Evolutionary conservation across 129 eudicot genomes (phyloP).

Genomic region (Erigeron canadensis): DNA sequence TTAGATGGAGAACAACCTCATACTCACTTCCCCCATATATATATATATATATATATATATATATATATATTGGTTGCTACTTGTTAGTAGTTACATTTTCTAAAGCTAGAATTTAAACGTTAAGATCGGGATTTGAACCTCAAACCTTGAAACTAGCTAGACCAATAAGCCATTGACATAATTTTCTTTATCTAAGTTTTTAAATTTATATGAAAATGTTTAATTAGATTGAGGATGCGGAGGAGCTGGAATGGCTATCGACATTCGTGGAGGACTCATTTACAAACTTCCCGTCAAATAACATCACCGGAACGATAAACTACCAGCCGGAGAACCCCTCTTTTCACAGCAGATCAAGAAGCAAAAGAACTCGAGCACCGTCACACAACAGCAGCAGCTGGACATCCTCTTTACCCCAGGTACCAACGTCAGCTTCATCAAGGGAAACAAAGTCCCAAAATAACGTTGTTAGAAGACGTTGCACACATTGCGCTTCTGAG

Average conservation of each 20-base stretch:
- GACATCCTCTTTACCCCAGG: constrained; percentile 8
- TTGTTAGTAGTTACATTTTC: too few relatives aligned
- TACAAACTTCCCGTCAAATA: constrained; percentile 42
- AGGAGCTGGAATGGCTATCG: constrained; percentile 75
- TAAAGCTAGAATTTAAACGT: too few relatives aligned
- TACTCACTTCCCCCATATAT: too few relatives aligned
- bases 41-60: too few relatives aligned
- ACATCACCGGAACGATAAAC: constrained; percentile 34
- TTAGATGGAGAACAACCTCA: too few relatives aligned
- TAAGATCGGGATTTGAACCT: too few relatives aligned
- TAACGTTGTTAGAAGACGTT: constrained; percentile 39
- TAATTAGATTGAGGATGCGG: constrained; percentile 69
- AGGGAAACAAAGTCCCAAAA: constrained; percentile 17
- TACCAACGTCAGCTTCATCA: constrained; percentile 9
- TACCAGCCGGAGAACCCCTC: constrained; percentile 22
- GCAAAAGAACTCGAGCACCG: constrained; percentile 43
- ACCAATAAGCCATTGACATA: too few relatives aligned
- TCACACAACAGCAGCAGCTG: constrained; percentile 29
- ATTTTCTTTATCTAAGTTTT: too few relatives aligned
- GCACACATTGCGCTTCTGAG: constrained; percentile 70
- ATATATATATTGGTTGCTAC: too few relatives aligned
- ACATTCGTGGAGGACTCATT: constrained; percentile 60
- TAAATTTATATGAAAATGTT: not conserved
- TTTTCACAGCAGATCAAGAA: constrained; percentile 42
- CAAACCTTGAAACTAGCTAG: too few relatives aligned